These are phyloP conservation scores for Ceratobasidium sp. DNA, from an alignment of 1,284 basidiomycete genomes.

Conservation along the genomic window DNA sequence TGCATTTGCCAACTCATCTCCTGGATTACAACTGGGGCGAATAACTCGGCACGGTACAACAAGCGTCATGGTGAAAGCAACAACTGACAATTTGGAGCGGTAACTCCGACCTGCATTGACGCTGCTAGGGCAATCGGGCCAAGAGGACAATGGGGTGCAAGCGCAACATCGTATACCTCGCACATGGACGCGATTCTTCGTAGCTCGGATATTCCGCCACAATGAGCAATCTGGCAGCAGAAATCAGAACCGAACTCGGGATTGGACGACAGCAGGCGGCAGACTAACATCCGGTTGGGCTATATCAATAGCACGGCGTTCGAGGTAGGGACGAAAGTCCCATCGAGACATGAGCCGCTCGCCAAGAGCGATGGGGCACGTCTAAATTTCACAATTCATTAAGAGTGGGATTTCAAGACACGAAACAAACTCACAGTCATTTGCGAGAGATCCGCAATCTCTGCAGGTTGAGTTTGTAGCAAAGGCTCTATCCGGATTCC, in stretches of 20 bases:
- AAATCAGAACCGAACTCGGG: not conserved
- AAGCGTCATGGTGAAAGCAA: no score
- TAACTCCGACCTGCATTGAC: constrained; percentile 64
- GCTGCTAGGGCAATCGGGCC: constrained; percentile 79
- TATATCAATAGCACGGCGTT: constrained; percentile 72
- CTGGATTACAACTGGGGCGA: constrained; percentile 63
- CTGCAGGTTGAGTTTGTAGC: constrained; percentile 70
- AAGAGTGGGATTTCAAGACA: constrained; percentile 43
- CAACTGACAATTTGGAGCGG: constrained; percentile 62
- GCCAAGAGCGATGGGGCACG: constrained; percentile 74
- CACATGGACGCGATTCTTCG: constrained; percentile 72
- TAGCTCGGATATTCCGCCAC: constrained; percentile 77
- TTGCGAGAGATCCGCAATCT: constrained; percentile 67
- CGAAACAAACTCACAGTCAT: constrained; percentile 53
- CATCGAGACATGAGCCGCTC: constrained; percentile 73
- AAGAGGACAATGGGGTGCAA: constrained; percentile 66
- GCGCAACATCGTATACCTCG: constrained; percentile 69
- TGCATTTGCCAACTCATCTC: constrained; percentile 79
- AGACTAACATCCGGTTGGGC: constrained; percentile 72
- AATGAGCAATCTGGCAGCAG: constrained; percentile 61
- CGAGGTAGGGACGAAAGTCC: constrained; percentile 75
- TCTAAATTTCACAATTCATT: constrained; percentile 44
- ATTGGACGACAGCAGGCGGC: not conserved
- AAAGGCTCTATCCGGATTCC: constrained; percentile 3
- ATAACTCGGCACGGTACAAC: no score